A percentile compares a stretch with the other conserved stretches of the same genome.
Conservation (phyloP, 139 green algal species). For the Coccomyxa sp. region DNA sequence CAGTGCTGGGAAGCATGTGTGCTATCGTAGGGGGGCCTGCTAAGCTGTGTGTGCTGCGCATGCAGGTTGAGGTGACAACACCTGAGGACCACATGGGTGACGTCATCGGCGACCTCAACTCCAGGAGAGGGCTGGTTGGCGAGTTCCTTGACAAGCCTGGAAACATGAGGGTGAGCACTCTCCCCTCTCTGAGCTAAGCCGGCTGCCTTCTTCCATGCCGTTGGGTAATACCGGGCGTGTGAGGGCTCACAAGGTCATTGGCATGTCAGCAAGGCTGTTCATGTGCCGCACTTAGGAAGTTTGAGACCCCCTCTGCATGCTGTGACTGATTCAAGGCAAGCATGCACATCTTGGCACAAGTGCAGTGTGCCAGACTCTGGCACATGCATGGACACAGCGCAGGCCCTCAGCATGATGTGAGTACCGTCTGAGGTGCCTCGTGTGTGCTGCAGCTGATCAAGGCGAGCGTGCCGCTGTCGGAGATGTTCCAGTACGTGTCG, state of each 20-base stretch:
- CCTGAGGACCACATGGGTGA: constrained; percentile 97
- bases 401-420: too few species aligned
- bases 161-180: constrained; percentile 96
- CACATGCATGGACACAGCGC: too few species aligned
- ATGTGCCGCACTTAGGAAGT: not conserved
- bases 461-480: constrained; percentile 77
- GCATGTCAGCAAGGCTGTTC: not conserved
- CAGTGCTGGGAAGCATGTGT: too few species aligned
- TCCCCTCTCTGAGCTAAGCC: too few species aligned
- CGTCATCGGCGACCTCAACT: constrained; percentile 98
- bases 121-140: constrained; percentile 82
- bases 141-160: constrained; percentile 92
- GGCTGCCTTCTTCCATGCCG: constrained; percentile 51
- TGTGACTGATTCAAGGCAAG: too few species aligned
- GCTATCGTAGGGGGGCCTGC: too few species aligned
- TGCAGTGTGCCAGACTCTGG: too few species aligned
- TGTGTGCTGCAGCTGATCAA: constrained; percentile 49
- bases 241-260: not conserved
- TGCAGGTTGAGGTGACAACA: constrained; percentile 95
- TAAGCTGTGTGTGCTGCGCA: constrained; percentile 81
- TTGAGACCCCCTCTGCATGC: not conserved
- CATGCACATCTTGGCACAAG: constrained; percentile 4
- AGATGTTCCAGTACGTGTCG: constrained; percentile 80
- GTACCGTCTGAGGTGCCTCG: too few species aligned
- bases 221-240: constrained; percentile 4